Evolutionary conservation across 768 basidiomycete species (phyloP), one percentile per base, ranked within the genome.

Genomic region (Suillus brevipes): DNA sequence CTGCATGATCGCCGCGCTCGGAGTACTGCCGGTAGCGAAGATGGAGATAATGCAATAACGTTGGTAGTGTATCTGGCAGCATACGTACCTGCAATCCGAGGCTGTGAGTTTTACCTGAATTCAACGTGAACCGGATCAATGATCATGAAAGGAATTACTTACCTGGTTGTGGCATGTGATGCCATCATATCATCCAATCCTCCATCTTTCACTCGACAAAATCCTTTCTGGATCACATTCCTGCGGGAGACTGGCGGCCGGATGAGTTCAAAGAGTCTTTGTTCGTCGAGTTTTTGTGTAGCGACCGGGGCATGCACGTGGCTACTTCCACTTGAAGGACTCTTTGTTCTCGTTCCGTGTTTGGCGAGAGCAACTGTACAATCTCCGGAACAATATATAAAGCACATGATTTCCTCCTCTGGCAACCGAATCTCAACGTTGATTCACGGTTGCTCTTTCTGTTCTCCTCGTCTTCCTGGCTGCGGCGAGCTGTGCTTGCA

Each of bases 261-360:
- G 50, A 52, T 52, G 45, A 47, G 25, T 14, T 14, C 3, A 25
- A 34, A 34, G 5, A 31, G 53, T 34, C 53, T 55, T 55, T 55
- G 53, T 53, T 53, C 52, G 6, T 50, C 23, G 25, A 50, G 14
- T 28, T 31, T 55, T 28, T 55, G 20, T n/a, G 34, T 55, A 6
- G 20, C 53, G 12, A 55, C 53, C 31, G 18, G 53, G 25, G 14
- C 6, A 52, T 53, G 52, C 20, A n/a, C 31, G 53, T 55, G 31
- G 47, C 10, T 47, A n/a, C 10, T 25, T 49, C 5, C 6, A 18
- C 45, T 36, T 36, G 34, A n/a, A 10, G 20, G 5, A 58, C 14
- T 42, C 61, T 62, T 65, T 65, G 64, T 65, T 61, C 52, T 65
- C 36, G 50, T 47, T 63, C 58, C 60, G 13, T 20, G 42, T 63